Evolutionary conservation across 768 basidiomycete species (phyloP).

Genomic region (Sporobolomyces phaffii): DNA sequence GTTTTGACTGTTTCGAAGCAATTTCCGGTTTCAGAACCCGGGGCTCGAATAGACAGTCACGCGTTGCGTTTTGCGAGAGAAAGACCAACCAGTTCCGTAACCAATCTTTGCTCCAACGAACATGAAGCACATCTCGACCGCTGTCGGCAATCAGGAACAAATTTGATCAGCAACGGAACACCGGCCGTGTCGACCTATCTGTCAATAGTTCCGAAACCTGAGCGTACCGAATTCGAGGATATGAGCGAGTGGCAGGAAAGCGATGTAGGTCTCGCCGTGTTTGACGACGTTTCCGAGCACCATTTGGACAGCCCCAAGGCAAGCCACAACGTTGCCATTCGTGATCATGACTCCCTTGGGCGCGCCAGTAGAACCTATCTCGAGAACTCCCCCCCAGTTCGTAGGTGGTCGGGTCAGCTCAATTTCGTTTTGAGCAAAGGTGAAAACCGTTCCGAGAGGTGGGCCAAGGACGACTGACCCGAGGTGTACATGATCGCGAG

Average conservation of each 20-base stretch:
- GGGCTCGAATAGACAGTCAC: too few relatives aligned
- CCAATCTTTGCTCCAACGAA: conserved; percentile 56
- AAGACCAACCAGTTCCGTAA: conserved; percentile 59
- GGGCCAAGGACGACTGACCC: too few relatives aligned
- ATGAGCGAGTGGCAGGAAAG: conserved; percentile 65
- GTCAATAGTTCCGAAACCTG: conserved; percentile 47
- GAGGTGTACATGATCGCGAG: conserved; percentile 74
- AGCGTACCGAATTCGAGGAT: conserved; percentile 96
- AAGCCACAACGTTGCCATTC: conserved; percentile 77
- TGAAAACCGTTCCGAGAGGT: too few relatives aligned
- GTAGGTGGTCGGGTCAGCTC: conserved; percentile 1
- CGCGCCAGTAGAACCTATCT: conserved; percentile 76
- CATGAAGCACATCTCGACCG: conserved; percentile 31
- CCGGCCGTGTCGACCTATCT: too few relatives aligned
- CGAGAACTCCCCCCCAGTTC: not conserved
- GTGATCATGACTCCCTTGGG: conserved; percentile 91
- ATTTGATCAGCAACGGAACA: too few relatives aligned
- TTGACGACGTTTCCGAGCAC: conserved; percentile 58
- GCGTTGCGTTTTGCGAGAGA: too few relatives aligned
- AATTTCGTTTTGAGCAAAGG: too few relatives aligned
- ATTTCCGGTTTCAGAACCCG: too few relatives aligned
- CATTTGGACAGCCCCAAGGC: conserved; percentile 69
- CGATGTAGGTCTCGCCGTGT: conserved; percentile 57
- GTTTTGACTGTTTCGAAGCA: conserved; percentile 78
- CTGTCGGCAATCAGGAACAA: too few relatives aligned